Conservation (phyloP, 2,329 filamentous ascomycete species). For the Neocucurbitaria cava region DNA sequence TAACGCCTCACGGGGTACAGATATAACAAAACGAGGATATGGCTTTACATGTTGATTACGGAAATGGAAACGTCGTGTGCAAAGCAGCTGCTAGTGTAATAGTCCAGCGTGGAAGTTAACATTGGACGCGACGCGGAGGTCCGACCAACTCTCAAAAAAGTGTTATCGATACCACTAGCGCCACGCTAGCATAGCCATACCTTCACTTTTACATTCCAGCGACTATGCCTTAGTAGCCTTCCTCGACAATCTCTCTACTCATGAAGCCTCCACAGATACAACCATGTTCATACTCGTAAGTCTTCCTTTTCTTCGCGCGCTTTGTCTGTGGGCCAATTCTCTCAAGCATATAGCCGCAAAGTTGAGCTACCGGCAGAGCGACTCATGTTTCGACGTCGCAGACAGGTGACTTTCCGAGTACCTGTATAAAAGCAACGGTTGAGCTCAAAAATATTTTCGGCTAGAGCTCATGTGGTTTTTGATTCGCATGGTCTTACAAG, state of each 20-base stretch:
- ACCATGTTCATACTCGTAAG: conserved; percentile 52
- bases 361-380: too few relatives aligned
- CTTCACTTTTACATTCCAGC: conserved; percentile 6
- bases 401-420: too few relatives aligned
- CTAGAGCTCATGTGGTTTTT: too few relatives aligned
- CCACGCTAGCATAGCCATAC: conserved; percentile 11
- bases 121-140: conserved; percentile 20
- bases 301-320: background rate
- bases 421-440: too few relatives aligned
- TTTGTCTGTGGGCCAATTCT: background rate
- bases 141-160: conserved; percentile 11
- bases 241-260: conserved; percentile 19
- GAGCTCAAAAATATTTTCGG: too few relatives aligned
- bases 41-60: background rate
- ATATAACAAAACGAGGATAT: too few relatives aligned
- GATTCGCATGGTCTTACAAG: background rate
- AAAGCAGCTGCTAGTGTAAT: too few relatives aligned
- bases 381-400: too few relatives aligned
- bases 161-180: conserved; percentile 30
- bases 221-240: conserved; percentile 22
- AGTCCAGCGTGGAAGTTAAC: background rate
- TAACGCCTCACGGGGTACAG: too few relatives aligned
- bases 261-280: conserved; percentile 28
- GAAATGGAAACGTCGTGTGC: too few relatives aligned
- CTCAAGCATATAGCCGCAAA: conserved; percentile 9